Evolutionary conservation across 2,329 filamentous ascomycete species (phyloP).

Genomic region (Lachnellula arida): DNA sequence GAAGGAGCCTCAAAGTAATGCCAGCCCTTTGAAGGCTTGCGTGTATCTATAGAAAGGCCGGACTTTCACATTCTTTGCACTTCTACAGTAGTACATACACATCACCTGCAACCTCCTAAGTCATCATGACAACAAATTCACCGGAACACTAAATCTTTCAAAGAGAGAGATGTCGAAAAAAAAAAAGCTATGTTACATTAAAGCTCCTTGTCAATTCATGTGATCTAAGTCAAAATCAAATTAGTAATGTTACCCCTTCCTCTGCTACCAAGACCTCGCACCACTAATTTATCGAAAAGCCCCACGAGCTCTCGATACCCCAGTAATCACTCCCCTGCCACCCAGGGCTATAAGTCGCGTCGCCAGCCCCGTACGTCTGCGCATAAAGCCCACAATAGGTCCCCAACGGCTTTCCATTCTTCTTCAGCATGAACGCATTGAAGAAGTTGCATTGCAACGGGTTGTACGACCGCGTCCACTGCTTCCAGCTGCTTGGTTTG

Average conservation of each 20-base stretch:
- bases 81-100: no score
- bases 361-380: constrained; percentile 5
- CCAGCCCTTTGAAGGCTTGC: no score
- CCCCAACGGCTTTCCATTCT: constrained; percentile 34
- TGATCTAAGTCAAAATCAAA: constrained; percentile 55
- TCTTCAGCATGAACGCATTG: constrained; percentile 36
- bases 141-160: no score
- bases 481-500: not conserved
- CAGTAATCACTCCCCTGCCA: constrained; percentile 10
- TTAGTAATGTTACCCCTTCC: constrained; percentile 42
- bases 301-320: constrained; percentile 15
- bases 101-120: no score
- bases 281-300: not conserved
- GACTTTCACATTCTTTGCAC: no score
- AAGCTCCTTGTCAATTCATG: constrained; percentile 55
- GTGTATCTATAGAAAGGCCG: no score
- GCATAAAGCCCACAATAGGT: constrained; percentile 37
- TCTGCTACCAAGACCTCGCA: constrained; percentile 5
- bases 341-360: constrained; percentile 9
- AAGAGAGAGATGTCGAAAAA: no score
- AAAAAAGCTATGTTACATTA: constrained; percentile 32
- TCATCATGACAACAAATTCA: no score
- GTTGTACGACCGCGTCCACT: not conserved
- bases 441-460: constrained; percentile 30
- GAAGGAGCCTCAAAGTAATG: no score